These are phyloP conservation scores for Pulveroboletus sp. DNA, from an alignment of 768 basidiomycete species.

Conservation along the genomic window DNA sequence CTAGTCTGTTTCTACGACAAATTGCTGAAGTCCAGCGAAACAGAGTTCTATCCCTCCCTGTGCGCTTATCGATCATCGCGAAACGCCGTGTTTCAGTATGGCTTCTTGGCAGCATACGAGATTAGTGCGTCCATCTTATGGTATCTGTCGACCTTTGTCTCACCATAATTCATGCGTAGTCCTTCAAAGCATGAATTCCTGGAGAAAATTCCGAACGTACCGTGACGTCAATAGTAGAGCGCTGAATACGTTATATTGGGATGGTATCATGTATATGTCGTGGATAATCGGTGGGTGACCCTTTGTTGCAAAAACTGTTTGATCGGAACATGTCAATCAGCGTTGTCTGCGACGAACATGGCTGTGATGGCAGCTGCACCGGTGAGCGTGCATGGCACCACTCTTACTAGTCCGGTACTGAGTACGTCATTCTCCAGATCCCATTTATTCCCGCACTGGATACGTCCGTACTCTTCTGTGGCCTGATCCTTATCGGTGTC, in stretches of 20 bases:
- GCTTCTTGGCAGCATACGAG: slow-evolving; percentile 19
- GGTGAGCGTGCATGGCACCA: slow-evolving; percentile 6
- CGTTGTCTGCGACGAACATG: slow-evolving; percentile 14
- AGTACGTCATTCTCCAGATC: slow-evolving; percentile 3
- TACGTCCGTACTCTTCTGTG: slow-evolving; percentile 16
- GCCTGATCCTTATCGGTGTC: background rate
- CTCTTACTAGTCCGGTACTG: background rate
- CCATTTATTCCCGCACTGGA: slow-evolving; percentile 16
- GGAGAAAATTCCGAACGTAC: slow-evolving; percentile 24
- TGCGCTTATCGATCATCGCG: slow-evolving; percentile 19
- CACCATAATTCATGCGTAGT: slow-evolving; percentile 14
- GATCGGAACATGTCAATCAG: slow-evolving; percentile 5
- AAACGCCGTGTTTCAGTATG: slow-evolving; percentile 10
- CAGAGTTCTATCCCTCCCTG: slow-evolving; percentile 20
- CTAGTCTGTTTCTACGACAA: background rate
- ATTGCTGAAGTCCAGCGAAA: background rate
- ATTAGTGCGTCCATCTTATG: slow-evolving; percentile 12
- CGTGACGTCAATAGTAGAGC: slow-evolving; percentile 14
- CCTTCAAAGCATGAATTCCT: slow-evolving; percentile 23
- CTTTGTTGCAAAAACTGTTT: background rate
- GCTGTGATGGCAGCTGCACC: slow-evolving; percentile 16
- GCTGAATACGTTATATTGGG: slow-evolving; percentile 25
- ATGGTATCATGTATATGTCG: slow-evolving; percentile 26
- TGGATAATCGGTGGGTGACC: slow-evolving; percentile 17
- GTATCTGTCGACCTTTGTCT: background rate